A percentile compares a stretch with the other conserved stretches of the same genome.
Evolutionary conservation across 352 stramenopile genomes (phyloP).

Genomic region (Phytophthora quininea): DNA sequence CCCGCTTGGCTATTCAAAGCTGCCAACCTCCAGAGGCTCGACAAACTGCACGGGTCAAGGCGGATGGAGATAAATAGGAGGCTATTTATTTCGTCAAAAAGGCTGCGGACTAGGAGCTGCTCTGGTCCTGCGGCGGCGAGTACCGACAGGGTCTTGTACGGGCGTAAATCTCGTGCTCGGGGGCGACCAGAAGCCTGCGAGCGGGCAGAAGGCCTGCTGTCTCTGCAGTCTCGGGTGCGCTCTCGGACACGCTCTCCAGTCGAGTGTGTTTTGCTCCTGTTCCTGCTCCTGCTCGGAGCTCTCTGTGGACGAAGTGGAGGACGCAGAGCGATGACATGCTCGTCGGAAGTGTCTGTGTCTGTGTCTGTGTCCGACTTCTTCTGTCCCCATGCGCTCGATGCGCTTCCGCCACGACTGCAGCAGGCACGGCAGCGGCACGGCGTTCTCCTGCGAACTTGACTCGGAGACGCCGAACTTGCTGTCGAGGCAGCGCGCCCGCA

Average conservation of each 20-base stretch:
- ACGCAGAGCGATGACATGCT: slow-evolving; percentile 1
- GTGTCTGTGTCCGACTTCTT: slow-evolving; percentile 8
- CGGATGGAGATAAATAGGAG: background rate
- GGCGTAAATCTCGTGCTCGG: slow-evolving; percentile 34
- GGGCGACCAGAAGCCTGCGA: slow-evolving; percentile 23
- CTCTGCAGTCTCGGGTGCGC: slow-evolving; percentile 36
- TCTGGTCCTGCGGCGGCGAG: no score
- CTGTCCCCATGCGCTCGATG: slow-evolving; percentile 34
- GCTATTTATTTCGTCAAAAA: slow-evolving; percentile 4
- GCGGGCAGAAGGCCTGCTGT: slow-evolving; percentile 28
- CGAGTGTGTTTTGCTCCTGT: no score
- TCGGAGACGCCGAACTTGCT: background rate
- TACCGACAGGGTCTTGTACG: slow-evolving; percentile 21
- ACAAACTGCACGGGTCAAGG: background rate
- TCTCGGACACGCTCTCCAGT: slow-evolving; percentile 7
- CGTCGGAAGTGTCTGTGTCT: slow-evolving; percentile 15
- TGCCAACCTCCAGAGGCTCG: background rate
- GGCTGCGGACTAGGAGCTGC: no score
- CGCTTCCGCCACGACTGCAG: slow-evolving; percentile 36
- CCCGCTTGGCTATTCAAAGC: background rate
- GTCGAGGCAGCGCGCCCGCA: slow-evolving; percentile 24
- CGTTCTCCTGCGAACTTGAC: background rate
- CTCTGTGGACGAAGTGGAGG: slow-evolving; percentile 3
- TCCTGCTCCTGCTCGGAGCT: background rate
- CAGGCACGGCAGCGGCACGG: slow-evolving; percentile 24